A percentile compares a stretch with the other conserved stretches of the same genome.
phyloP scores from a whole-genome alignment of 306 rosid species.

The Trifolium subterraneum region DNA sequence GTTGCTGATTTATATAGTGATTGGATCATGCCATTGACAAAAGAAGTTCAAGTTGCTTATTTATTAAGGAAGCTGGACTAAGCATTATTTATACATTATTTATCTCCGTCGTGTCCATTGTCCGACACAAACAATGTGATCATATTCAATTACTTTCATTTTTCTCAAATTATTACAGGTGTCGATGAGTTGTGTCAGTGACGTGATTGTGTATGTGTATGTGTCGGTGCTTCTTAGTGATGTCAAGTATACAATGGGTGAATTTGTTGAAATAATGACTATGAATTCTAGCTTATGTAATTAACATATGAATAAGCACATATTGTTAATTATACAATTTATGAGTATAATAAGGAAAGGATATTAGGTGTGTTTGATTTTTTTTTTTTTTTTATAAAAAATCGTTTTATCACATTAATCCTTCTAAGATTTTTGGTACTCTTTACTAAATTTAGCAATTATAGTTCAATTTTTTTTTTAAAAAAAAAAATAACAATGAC shows the following conservation, averaged over 20 bases:
- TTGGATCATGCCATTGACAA: conserved; percentile 99
- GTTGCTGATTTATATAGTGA: conserved; percentile 86
- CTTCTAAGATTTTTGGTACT: no score
- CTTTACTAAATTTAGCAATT: no score
- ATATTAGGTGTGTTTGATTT: no score
- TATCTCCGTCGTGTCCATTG: not conserved
- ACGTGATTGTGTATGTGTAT: not conserved
- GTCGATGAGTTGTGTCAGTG: not conserved
- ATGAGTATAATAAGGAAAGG: no score
- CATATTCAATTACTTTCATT: not conserved
- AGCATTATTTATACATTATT: conserved; percentile 34
- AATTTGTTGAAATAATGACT: not conserved
- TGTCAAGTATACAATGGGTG: not conserved
- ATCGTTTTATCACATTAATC: no score
- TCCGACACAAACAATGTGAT: not conserved
- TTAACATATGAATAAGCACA: conserved; percentile 12
- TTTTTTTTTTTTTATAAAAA: no score
- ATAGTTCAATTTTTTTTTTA: no score
- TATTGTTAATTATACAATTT: not conserved
- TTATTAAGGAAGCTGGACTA: conserved; percentile 84
- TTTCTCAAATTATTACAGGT: not conserved
- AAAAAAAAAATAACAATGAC: no score
- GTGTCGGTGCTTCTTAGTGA: not conserved
- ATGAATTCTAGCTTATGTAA: conserved; percentile 25
- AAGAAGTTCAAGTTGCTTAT: conserved; percentile 90